Conservation (phyloP, 352 stramenopile genomes). For the Phytopythium boreale region DNA sequence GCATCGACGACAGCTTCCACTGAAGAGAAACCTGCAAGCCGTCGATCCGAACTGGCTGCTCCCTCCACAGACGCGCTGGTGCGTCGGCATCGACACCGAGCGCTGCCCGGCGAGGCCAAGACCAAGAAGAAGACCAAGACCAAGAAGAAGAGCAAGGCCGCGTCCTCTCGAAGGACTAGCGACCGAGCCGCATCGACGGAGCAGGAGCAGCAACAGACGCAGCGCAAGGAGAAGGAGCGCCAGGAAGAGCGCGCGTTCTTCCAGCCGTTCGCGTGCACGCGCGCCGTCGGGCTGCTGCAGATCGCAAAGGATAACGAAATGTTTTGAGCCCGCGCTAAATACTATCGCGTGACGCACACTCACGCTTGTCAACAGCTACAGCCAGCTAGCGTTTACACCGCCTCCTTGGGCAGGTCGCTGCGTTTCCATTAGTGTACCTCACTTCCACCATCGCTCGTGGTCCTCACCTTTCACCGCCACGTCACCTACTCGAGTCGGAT, state of each 20-base stretch:
- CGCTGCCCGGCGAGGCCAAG: slow-evolving; percentile 4
- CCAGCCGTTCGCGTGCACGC: slow-evolving; percentile 65
- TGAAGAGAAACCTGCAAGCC: background rate
- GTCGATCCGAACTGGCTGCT: too few relatives aligned
- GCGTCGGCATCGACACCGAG: slow-evolving; percentile 12
- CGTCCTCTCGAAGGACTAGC: background rate
- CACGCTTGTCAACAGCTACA: background rate
- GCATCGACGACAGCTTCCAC: background rate
- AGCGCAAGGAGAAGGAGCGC: slow-evolving; percentile 9
- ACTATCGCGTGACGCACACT: background rate
- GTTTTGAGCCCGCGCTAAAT: slow-evolving; percentile 36
- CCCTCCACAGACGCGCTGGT: background rate
- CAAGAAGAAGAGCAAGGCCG: slow-evolving; percentile 19
- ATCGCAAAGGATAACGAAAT: slow-evolving; percentile 74
- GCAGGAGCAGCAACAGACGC: background rate
- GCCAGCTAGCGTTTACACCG: background rate
- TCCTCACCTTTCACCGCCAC: too few relatives aligned
- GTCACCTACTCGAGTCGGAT: slow-evolving; percentile 1
- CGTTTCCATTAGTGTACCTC: background rate
- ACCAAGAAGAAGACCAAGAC: slow-evolving; percentile 18
- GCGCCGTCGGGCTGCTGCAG: slow-evolving; percentile 52
- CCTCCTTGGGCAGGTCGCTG: too few relatives aligned
- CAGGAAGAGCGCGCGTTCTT: slow-evolving; percentile 28
- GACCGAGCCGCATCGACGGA: background rate
- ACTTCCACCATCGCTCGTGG: background rate